These are phyloP conservation scores for Globisporangium polare DNA, from an alignment of 352 stramenopile species.

Conservation along the genomic window DNA sequence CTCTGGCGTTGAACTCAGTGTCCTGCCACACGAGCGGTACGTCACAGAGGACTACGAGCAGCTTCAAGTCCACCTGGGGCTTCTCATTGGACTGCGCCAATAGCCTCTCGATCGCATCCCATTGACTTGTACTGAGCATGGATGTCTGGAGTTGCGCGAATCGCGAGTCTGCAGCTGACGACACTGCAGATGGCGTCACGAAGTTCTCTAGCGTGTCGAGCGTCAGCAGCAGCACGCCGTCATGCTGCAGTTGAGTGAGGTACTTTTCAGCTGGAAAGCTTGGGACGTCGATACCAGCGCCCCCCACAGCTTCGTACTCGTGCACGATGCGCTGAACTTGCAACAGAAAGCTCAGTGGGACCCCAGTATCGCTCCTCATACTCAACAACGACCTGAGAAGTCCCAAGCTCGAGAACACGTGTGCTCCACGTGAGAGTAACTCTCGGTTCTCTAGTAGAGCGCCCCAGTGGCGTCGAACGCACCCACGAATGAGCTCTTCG, in stretches of 20 bases:
- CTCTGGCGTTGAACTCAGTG: constrained; percentile 13
- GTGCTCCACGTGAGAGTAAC: constrained; percentile 31
- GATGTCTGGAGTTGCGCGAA: constrained; percentile 29
- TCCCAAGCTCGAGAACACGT: constrained; percentile 46
- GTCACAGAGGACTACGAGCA: constrained; percentile 54
- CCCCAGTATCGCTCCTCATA: constrained; percentile 14
- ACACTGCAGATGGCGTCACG: not conserved
- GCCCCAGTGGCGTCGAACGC: constrained; percentile 39
- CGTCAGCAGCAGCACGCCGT: constrained; percentile 23
- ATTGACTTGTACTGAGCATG: constrained; percentile 28
- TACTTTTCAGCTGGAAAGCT: constrained; percentile 19
- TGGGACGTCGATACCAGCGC: constrained; percentile 6
- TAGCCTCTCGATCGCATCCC: constrained; percentile 26
- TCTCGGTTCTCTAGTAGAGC: constrained; percentile 25
- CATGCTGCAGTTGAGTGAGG: constrained; percentile 21
- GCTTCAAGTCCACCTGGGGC: constrained; percentile 2
- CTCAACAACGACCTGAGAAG: constrained; percentile 27
- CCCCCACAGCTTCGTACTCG: constrained; percentile 44
- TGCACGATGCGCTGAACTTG: constrained; percentile 23
- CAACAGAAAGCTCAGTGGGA: constrained; percentile 29
- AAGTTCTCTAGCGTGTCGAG: constrained; percentile 43
- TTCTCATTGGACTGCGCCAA: not conserved
- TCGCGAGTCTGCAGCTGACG: not conserved
- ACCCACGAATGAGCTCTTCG: constrained; percentile 26
- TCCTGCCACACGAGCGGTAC: constrained; percentile 37